phyloP scores from a whole-genome alignment of 2,329 filamentous ascomycete genomes.

The Venturia aucupariae region DNA sequence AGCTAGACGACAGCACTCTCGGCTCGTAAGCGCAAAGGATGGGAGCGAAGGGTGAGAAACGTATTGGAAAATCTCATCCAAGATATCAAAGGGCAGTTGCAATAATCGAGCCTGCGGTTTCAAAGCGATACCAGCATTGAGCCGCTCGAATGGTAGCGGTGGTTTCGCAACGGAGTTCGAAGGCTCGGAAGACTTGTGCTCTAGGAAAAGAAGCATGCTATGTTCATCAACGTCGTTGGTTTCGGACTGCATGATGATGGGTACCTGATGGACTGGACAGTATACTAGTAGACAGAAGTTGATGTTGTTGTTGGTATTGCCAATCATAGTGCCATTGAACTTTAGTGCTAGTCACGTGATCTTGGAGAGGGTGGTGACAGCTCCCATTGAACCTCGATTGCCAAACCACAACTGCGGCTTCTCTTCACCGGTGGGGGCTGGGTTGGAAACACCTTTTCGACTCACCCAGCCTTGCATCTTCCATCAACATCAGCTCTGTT shows the following conservation, averaged over 20 bases:
- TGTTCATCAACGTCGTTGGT: neutral
- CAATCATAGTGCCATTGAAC: too few species aligned
- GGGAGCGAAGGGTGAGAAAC: neutral
- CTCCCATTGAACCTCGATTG: neutral
- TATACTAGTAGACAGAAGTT: too few species aligned
- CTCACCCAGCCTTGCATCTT: neutral
- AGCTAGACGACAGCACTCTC: slow-evolving; percentile 14
- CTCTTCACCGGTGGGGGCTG: neutral
- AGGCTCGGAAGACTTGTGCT: neutral
- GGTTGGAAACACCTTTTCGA: neutral
- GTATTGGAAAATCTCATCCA: neutral
- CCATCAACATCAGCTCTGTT: neutral
- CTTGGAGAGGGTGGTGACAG: too few species aligned
- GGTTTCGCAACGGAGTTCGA: neutral
- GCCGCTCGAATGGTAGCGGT: slow-evolving; percentile 7
- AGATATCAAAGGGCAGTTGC: neutral
- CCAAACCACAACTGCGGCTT: neutral
- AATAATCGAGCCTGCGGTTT: neutral
- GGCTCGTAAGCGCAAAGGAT: slow-evolving; percentile 11
- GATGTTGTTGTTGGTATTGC: neutral
- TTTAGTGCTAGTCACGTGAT: neutral
- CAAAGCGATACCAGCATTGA: neutral
- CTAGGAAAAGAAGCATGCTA: neutral
- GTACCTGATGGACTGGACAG: neutral
- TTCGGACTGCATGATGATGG: neutral